phyloP scores from a whole-genome alignment of 2,329 filamentous ascomycete species.

The Leptographium wingfieldii region DNA sequence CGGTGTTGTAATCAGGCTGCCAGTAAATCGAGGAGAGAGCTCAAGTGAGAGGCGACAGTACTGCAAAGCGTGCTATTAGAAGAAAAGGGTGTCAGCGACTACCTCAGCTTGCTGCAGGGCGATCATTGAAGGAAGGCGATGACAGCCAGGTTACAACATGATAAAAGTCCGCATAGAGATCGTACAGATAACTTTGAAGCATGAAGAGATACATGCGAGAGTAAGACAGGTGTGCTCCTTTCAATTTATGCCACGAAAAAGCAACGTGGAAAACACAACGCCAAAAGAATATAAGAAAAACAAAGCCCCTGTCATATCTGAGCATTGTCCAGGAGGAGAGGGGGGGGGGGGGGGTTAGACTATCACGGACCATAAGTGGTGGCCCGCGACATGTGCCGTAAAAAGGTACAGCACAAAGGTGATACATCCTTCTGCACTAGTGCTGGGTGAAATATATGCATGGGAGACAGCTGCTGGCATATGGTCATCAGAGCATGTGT shows the following conservation, averaged over 20 bases:
- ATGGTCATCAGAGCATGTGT: background rate
- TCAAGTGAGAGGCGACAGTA: conserved; percentile 1
- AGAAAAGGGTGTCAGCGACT: background rate
- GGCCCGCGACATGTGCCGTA: background rate
- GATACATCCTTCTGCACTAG: conserved; percentile 2
- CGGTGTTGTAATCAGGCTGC: background rate
- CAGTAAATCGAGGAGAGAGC: conserved; percentile 3
- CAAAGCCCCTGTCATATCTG: background rate
- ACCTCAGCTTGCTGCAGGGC: background rate
- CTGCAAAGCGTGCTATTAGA: background rate
- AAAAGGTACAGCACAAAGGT: conserved; percentile 9
- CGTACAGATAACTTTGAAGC: background rate
- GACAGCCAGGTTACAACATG: background rate
- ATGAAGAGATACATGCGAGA: background rate
- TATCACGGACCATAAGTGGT: background rate
- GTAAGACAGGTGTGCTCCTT: background rate
- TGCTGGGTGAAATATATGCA: conserved; percentile 3
- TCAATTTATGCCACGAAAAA: background rate
- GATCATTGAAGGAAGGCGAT: background rate
- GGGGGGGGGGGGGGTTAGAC: background rate
- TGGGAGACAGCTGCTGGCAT: conserved; percentile 9
- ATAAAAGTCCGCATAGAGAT: background rate
- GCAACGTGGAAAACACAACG: background rate
- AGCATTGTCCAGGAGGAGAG: background rate
- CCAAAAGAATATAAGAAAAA: background rate